A percentile compares a stretch with the other conserved stretches of the same genome.
Conservation (phyloP, 306 rosid genomes). For the Pueraria montana region DNA sequence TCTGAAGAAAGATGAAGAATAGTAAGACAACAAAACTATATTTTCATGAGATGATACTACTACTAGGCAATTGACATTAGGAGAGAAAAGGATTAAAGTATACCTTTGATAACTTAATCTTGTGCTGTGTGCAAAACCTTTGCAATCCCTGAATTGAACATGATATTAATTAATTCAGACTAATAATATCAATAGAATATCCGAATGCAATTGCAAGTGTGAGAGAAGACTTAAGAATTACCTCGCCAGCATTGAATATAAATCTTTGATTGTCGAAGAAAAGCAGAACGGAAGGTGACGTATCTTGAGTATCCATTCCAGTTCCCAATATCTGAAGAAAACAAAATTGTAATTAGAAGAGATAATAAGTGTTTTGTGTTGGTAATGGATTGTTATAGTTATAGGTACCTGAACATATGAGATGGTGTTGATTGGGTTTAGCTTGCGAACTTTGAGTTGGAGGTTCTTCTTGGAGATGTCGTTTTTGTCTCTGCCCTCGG, state of each 20-base stretch:
- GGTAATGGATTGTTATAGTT: too few relatives aligned
- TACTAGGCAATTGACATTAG: neutral
- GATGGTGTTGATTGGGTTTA: constrained; percentile 78
- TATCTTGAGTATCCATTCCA: constrained; percentile 95
- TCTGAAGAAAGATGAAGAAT: constrained; percentile 59
- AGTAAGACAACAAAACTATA: constrained; percentile 21
- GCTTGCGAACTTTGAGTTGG: constrained; percentile 67
- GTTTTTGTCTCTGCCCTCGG: constrained; percentile 70
- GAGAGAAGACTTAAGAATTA: constrained; percentile 6
- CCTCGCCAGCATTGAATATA: constrained; percentile 96
- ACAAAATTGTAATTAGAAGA: neutral
- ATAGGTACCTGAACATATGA: constrained; percentile 71
- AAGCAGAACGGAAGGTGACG: constrained; percentile 84
- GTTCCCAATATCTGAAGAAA: constrained; percentile 76
- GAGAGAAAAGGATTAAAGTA: constrained; percentile 12
- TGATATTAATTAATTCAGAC: neutral
- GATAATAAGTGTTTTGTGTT: too few relatives aligned
- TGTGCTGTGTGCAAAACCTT: constrained; percentile 90
- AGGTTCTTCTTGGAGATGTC: constrained; percentile 65
- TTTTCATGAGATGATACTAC: constrained; percentile 19
- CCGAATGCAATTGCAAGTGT: neutral
- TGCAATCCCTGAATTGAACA: constrained; percentile 74
- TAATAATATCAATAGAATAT: neutral
- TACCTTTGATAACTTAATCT: constrained; percentile 85
- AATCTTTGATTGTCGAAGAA: constrained; percentile 92